These are phyloP conservation scores for Wolfiporia cocos DNA, from an alignment of 1,284 basidiomycete genomes.

Conservation along the genomic window DNA sequence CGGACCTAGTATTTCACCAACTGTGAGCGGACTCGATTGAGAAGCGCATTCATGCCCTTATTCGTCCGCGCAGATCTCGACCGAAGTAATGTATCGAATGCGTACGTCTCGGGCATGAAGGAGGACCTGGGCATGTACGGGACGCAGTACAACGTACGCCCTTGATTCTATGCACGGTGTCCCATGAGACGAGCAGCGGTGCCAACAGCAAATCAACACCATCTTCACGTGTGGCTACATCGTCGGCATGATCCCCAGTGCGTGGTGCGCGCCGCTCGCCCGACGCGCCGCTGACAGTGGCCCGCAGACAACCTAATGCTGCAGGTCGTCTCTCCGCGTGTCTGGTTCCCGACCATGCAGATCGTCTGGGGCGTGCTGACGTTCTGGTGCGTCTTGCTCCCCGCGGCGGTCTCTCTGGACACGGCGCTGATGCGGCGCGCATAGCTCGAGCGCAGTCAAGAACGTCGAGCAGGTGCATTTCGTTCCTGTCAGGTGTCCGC, in stretches of 20 bases:
- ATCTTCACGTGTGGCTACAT: slow-evolving; percentile 70
- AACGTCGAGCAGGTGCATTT: slow-evolving; percentile 46
- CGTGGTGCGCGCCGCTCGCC: too few species aligned
- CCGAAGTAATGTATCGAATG: slow-evolving; percentile 60
- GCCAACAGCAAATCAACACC: slow-evolving; percentile 56
- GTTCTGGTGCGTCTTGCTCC: slow-evolving; percentile 37
- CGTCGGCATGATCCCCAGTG: slow-evolving; percentile 69
- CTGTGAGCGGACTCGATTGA: slow-evolving; percentile 32
- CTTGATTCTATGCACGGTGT: not conserved
- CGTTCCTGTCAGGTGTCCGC: too few species aligned
- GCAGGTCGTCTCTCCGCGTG: slow-evolving; percentile 51
- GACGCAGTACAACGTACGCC: slow-evolving; percentile 58
- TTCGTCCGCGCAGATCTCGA: slow-evolving; percentile 46
- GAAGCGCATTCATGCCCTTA: not conserved
- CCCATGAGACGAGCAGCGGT: not conserved
- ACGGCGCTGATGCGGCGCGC: too few species aligned
- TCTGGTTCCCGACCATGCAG: slow-evolving; percentile 64
- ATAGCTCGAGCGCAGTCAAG: slow-evolving; percentile 49
- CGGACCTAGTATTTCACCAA: slow-evolving; percentile 66
- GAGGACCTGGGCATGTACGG: slow-evolving; percentile 71
- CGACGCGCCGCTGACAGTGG: too few species aligned
- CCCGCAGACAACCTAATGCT: slow-evolving; percentile 55
- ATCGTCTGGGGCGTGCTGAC: slow-evolving; percentile 60
- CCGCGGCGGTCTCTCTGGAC: too few species aligned
- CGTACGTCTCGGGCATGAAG: slow-evolving; percentile 80